Evolutionary conservation across 2,329 filamentous ascomycete species (phyloP).

Genomic region (Alternaria gaisen): DNA sequence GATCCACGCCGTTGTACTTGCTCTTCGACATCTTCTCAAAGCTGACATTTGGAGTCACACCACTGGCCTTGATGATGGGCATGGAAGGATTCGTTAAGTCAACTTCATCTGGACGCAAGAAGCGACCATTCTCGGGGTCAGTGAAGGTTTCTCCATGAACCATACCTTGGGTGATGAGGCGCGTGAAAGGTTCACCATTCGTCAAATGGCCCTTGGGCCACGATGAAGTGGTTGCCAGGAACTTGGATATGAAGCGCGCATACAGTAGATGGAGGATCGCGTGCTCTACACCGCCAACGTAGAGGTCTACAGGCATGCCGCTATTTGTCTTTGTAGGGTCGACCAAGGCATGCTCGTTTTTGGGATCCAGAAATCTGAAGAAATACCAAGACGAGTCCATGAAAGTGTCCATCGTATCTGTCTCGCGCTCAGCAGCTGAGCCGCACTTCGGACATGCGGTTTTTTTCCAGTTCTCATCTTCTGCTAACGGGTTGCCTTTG

Average conservation of each 20-base stretch:
- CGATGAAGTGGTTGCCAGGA: constrained; percentile 68
- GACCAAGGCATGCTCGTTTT: constrained; percentile 70
- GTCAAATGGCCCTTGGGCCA: constrained; percentile 48
- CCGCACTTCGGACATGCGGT: constrained; percentile 78
- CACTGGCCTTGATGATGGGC: constrained; percentile 70
- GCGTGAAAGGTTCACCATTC: constrained; percentile 77
- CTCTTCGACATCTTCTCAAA: constrained; percentile 97
- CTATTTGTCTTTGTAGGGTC: constrained; percentile 65
- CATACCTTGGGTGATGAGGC: constrained; percentile 90
- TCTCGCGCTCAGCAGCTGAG: constrained; percentile 77
- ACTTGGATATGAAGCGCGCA: constrained; percentile 89
- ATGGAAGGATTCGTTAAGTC: constrained; percentile 65
- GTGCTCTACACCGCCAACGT: constrained; percentile 89
- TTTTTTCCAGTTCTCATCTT: constrained; percentile 76
- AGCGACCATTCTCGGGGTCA: constrained; percentile 76
- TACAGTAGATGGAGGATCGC: constrained; percentile 91
- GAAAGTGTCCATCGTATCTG: constrained; percentile 96
- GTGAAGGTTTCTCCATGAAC: constrained; percentile 87
- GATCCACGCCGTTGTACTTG: constrained; percentile 91
- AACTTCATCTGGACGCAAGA: constrained; percentile 79
- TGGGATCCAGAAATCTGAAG: constrained; percentile 77
- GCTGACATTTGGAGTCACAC: constrained; percentile 66
- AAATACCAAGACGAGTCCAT: constrained; percentile 97
- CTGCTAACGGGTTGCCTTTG: constrained; percentile 79
- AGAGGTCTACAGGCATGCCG: constrained; percentile 81